Evolutionary conservation across 2,329 filamentous ascomycete species (phyloP).

Genomic region (Fusarium marasasianum): DNA sequence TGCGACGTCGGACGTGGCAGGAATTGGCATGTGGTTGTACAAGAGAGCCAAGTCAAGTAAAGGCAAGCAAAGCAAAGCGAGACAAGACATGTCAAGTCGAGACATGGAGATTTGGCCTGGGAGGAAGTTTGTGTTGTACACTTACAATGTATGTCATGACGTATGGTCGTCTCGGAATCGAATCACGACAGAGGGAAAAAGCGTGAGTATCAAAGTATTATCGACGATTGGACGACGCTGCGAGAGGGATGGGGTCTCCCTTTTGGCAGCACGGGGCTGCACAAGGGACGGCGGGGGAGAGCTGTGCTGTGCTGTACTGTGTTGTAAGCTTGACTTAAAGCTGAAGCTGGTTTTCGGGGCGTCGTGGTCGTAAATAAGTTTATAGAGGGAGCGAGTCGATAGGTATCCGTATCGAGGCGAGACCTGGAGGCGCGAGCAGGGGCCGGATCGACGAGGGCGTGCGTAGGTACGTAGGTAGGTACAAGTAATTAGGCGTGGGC

Average conservation of each 20-base stretch:
- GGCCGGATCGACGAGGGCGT: constrained; percentile 21
- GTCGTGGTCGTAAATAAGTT: constrained; percentile 1
- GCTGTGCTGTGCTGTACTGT: neutral
- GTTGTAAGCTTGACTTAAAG: constrained; percentile 18
- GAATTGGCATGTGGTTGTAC: constrained; percentile 34
- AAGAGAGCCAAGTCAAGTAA: constrained; percentile 13
- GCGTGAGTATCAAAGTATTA: constrained; percentile 1
- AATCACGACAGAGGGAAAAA: constrained; percentile 24
- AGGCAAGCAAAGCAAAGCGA: neutral
- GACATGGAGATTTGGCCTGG: constrained; percentile 25
- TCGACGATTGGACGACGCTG: constrained; percentile 33
- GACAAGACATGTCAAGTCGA: neutral
- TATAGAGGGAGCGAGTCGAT: neutral
- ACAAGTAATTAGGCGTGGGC: neutral
- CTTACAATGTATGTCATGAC: constrained; percentile 55
- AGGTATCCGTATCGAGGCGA: constrained; percentile 11
- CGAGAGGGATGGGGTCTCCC: constrained; percentile 25
- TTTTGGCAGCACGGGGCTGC: constrained; percentile 25
- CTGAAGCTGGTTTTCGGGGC: constrained; percentile 22
- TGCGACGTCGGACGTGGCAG: constrained; percentile 39
- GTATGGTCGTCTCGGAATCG: constrained; percentile 41
- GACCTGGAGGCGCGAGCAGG: constrained; percentile 13
- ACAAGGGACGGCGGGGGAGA: neutral
- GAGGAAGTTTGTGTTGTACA: constrained; percentile 33
- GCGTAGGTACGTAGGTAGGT: neutral